Conservation (phyloP, 345 rosid genomes). For the Euclidium syriacum region DNA sequence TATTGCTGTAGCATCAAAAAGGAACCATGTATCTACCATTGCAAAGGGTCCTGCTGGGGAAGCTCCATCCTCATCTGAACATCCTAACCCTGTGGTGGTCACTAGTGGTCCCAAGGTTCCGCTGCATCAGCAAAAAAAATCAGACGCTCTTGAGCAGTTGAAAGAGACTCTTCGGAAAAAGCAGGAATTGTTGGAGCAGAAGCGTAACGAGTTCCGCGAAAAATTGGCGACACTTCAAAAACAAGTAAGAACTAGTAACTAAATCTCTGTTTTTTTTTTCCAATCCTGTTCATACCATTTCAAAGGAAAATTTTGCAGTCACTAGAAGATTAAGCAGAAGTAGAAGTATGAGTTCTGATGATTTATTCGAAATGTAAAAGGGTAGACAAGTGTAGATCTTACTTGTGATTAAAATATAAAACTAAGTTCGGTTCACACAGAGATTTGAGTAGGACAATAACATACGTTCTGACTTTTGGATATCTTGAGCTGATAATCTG, state of each 20-base stretch:
- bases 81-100: slow-evolving; percentile 35
- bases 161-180: slow-evolving; percentile 86
- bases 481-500: slow-evolving; percentile 10
- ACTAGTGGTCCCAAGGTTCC: slow-evolving; percentile 52
- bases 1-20: slow-evolving; percentile 45
- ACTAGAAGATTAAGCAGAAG: slow-evolving; percentile 2
- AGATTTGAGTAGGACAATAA: background rate
- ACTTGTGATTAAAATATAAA: background rate
- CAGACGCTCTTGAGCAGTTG: slow-evolving; percentile 66
- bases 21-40: slow-evolving; percentile 34
- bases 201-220: slow-evolving; percentile 69
- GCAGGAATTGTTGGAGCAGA: slow-evolving; percentile 87
- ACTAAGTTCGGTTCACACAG: background rate
- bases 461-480: background rate
- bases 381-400: background rate
- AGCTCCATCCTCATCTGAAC: slow-evolving; percentile 42
- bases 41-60: slow-evolving; percentile 39
- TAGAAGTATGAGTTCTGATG: background rate
- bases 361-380: background rate
- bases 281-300: background rate
- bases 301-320: background rate
- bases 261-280: background rate
- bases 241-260: slow-evolving; percentile 41
- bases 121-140: slow-evolving; percentile 66
- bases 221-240: slow-evolving; percentile 65